Base-by-base conservation (phyloP, 805 yeast species). In the Saccharomycopsis javanensis region DNA sequence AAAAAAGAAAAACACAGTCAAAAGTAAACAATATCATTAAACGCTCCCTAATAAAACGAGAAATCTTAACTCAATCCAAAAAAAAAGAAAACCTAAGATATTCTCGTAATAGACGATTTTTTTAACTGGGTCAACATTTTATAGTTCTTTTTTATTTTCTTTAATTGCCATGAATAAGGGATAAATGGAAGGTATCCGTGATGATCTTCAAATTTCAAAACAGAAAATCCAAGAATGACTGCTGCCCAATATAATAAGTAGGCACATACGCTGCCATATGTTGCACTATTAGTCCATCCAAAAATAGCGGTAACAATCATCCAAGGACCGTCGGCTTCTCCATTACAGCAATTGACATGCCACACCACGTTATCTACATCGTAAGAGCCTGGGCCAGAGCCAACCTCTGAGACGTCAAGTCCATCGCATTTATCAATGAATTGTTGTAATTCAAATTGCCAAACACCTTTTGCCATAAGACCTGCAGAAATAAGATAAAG, bases 301-400 rank as follows among this genome's bases (percentile, higher is more conserved):
- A 90, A 77, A 4, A 90, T 74, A 0, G 96, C 97, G 35, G 91
- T 88, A 64, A 87, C 76, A 35, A 90, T 74, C 96, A 89, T 88
- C 96, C 96, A 90, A 33, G 84, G 81, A 3, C 96, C 96, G 66
- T 90, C 97, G n/a, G 79, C 86, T 63, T 87, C 85, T 25, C 96
- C 95, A 68, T 89, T 89, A 72, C 97, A 90, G 69, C 96, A 89
- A 70, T 90, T 88, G 27, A 90, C 96, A 68, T 90, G 97, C 97
- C 97, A 90, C 1, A 90, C 83, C 5, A 94, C 82, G 52, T 76
- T 79, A 20, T 79, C 63, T 23, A 90, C 83, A 65, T 90, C 96
- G 66, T 90, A 90, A 0, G 95, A 86, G 0, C 97, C 97, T 0
- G 96, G 96, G 0, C 97, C 97, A 42, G 85, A 84, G 1, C 97